These are phyloP conservation scores for Spinellus fusiger DNA, from an alignment of 192 early-diverging fungal genomes.

Conservation along the genomic window DNA sequence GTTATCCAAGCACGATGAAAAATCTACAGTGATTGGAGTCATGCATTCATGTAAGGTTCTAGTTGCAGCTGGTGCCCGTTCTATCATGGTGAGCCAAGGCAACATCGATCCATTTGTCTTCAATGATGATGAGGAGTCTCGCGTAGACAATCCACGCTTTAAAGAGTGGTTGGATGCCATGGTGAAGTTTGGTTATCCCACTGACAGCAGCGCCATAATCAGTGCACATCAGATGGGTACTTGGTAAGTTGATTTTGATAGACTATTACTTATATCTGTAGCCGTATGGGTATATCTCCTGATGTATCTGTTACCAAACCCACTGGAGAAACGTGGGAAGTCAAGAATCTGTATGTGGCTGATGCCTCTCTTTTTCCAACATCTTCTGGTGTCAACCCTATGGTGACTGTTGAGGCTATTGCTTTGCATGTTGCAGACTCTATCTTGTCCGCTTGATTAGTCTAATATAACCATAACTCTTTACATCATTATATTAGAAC, in stretches of 20 bases:
- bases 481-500: no score
- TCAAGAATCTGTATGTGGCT: constrained; percentile 65
- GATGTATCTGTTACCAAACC: constrained; percentile 52
- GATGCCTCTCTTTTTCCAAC: constrained; percentile 71
- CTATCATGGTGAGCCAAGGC: constrained; percentile 43
- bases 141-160: constrained; percentile 27
- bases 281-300: constrained; percentile 59
- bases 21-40: constrained; percentile 37
- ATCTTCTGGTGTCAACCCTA: constrained; percentile 66
- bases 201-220: constrained; percentile 30
- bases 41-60: constrained; percentile 40
- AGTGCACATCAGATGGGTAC: constrained; percentile 66
- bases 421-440: constrained; percentile 23
- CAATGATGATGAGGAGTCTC: constrained; percentile 29
- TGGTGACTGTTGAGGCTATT: constrained; percentile 37
- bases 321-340: constrained; percentile 66
- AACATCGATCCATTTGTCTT: constrained; percentile 34
- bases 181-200: constrained; percentile 25
- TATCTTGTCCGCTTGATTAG: no score
- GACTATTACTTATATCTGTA: neutral
- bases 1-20: constrained; percentile 48
- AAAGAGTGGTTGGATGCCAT: constrained; percentile 27
- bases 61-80: constrained; percentile 59
- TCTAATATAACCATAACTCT: no score
- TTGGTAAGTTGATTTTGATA: constrained; percentile 33